A percentile compares a stretch with the other conserved stretches of the same genome.
These are phyloP conservation scores for Viridothelium virens DNA, from an alignment of 495 filamentous ascomycete species.

Conservation along the genomic window DNA sequence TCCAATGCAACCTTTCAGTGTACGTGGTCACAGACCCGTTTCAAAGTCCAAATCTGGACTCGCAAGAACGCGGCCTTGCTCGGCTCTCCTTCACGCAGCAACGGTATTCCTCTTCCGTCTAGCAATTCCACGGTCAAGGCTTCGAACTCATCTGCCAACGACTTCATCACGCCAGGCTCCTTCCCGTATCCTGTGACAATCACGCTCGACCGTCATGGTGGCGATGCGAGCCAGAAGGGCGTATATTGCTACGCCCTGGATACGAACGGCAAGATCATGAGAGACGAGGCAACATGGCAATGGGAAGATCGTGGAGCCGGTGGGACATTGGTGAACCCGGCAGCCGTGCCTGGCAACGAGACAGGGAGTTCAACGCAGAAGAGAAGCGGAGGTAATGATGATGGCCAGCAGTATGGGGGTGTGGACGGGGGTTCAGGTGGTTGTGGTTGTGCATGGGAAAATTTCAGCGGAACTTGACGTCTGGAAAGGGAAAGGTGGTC, in stretches of 20 bases:
- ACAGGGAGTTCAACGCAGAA: background rate
- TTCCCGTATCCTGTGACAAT: slow-evolving; percentile 85
- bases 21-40: slow-evolving; percentile 75
- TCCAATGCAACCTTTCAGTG: slow-evolving; percentile 58
- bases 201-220: slow-evolving; percentile 65
- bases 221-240: slow-evolving; percentile 52
- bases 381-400: background rate
- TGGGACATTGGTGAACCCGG: background rate
- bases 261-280: slow-evolving; percentile 44
- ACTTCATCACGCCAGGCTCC: slow-evolving; percentile 56
- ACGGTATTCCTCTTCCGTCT: background rate
- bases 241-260: slow-evolving; percentile 64
- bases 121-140: slow-evolving; percentile 18
- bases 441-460: slow-evolving; percentile 5
- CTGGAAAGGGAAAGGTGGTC: background rate
- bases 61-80: background rate
- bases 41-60: slow-evolving; percentile 91
- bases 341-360: background rate
- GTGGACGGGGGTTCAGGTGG: slow-evolving; percentile 5
- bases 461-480: background rate
- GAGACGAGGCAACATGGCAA: slow-evolving; percentile 42
- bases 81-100: background rate
- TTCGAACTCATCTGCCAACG: slow-evolving; percentile 42
- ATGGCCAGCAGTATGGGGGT: background rate
- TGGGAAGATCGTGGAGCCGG: slow-evolving; percentile 5